Evolutionary conservation across 1,139 yeast species (phyloP), one percentile per base, ranked within the genome.

Genomic region (Debaryomycetaceae sp.): DNA sequence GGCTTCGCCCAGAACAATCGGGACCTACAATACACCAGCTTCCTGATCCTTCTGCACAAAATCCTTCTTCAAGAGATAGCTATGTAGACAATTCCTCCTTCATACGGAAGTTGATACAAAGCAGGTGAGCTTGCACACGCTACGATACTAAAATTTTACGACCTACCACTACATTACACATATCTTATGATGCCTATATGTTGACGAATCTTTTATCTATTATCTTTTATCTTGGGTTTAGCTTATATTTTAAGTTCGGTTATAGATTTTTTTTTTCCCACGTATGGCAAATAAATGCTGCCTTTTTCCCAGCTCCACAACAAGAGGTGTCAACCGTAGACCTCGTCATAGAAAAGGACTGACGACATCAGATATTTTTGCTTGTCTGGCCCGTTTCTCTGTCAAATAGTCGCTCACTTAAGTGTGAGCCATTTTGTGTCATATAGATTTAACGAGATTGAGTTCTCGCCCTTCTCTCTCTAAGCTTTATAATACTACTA

Each of bases 51-150:
- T 8, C 8, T 2, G 8, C 3, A 5, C 32, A n/a, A 13, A 9
- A 9, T 11, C 17, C 17, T 9, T 9, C 6, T 15, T 15, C 29
- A 11, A 16, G 17, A 37, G 26, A 24, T n/a, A 5, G 41, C 1
- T 37, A 15, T 31, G 45, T 43, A 38, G 58, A 55, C 34, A 54
- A 52, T 33, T 52, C 58, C 6, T 46, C 37, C 26, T 43, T 53
- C 29, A 53, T 54, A n/a, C 46, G 48, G 32, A 51, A 46, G 36
- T 41, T 55, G 28, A 51, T 54, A 24, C 55, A 51, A 18, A 42
- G 47, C 18, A 51, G 46, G 35, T 48, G 47, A 34, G 19, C 34
- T 31, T 30, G 8, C 17, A n/a, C 17, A 9, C 11, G 2, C 7
- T 2, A 22, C 11, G 26, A 22, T 8, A 22, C n/a, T 8, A 22